Evolutionary conservation across 257 asterid genomes (phyloP).

Genomic region (Echites panduratus): DNA sequence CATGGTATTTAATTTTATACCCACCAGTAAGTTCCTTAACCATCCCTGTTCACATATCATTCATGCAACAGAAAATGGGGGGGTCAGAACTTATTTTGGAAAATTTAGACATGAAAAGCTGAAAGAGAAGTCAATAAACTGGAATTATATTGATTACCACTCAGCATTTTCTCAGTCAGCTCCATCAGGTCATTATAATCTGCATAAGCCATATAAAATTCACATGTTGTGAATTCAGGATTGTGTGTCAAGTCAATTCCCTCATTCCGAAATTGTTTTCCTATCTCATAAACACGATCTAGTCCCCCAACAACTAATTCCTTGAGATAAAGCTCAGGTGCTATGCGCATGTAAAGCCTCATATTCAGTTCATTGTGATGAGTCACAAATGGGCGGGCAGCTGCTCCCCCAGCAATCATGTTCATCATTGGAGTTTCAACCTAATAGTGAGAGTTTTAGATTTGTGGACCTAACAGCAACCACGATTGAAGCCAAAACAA

Average conservation of each 20-base stretch:
- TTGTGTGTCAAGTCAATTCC: slow-evolving; percentile 92
- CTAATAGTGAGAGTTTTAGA: slow-evolving; percentile 19
- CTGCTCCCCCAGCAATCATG: slow-evolving; percentile 88
- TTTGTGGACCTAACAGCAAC: not conserved
- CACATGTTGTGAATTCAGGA: slow-evolving; percentile 95
- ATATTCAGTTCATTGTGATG: slow-evolving; percentile 80
- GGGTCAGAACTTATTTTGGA: not conserved
- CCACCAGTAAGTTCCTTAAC: slow-evolving; percentile 89
- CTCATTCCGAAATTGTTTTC: slow-evolving; percentile 85
- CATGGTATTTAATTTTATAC: slow-evolving; percentile 69
- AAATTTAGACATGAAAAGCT: not conserved
- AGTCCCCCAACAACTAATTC: slow-evolving; percentile 89
- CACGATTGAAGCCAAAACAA: slow-evolving; percentile 4
- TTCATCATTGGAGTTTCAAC: slow-evolving; percentile 96
- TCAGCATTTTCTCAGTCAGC: slow-evolving; percentile 73
- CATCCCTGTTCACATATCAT: slow-evolving; percentile 49
- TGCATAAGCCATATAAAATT: slow-evolving; percentile 87
- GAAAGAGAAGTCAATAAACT: not conserved
- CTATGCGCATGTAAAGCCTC: slow-evolving; percentile 79
- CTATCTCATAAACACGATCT: slow-evolving; percentile 88
- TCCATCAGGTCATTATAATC: slow-evolving; percentile 86
- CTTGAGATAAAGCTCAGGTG: slow-evolving; percentile 85
- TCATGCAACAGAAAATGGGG: not conserved
- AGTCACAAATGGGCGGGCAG: slow-evolving; percentile 88
- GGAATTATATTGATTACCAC: slow-evolving; percentile 24